A percentile compares a stretch with the other conserved stretches of the same genome.
Conservation (phyloP, 306 rosid species). For the Rubus idaeus region DNA sequence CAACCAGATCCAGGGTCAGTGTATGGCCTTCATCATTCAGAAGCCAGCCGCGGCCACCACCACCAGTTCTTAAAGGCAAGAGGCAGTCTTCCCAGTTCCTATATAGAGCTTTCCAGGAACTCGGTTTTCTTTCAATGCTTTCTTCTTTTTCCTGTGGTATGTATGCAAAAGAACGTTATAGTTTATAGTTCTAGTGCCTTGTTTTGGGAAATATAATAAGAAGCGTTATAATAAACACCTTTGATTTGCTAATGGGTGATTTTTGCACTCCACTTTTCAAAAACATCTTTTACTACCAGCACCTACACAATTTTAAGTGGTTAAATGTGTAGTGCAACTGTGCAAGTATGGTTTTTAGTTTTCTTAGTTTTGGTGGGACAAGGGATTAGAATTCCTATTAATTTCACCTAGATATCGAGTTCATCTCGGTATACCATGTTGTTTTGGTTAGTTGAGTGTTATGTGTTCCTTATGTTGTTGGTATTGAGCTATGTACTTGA, state of each 20-base stretch:
- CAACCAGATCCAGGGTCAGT: constrained; percentile 60
- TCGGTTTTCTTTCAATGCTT: not conserved
- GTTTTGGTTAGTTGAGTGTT: too few species aligned
- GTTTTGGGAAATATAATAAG: constrained; percentile 17
- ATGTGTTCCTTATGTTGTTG: too few species aligned
- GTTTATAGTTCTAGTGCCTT: constrained; percentile 7
- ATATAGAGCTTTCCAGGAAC: not conserved
- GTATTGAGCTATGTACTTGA: too few species aligned
- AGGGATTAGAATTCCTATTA: too few species aligned
- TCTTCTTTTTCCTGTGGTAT: not conserved
- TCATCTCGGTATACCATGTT: too few species aligned
- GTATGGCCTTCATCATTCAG: constrained; percentile 71
- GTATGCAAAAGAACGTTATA: constrained; percentile 15
- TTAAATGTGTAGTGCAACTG: too few species aligned
- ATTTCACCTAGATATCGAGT: too few species aligned
- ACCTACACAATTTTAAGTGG: not conserved
- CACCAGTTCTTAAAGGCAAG: not conserved
- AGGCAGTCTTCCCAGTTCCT: not conserved
- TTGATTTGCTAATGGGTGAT: not conserved
- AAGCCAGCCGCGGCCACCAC: constrained; percentile 36
- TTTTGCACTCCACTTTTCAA: not conserved
- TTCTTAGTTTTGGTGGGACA: too few species aligned
- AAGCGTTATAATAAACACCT: not conserved
- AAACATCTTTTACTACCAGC: not conserved
- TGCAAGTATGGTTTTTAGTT: too few species aligned